These are phyloP conservation scores for Jackrogersella multiformis DNA, from an alignment of 495 filamentous ascomycete species.

Conservation along the genomic window DNA sequence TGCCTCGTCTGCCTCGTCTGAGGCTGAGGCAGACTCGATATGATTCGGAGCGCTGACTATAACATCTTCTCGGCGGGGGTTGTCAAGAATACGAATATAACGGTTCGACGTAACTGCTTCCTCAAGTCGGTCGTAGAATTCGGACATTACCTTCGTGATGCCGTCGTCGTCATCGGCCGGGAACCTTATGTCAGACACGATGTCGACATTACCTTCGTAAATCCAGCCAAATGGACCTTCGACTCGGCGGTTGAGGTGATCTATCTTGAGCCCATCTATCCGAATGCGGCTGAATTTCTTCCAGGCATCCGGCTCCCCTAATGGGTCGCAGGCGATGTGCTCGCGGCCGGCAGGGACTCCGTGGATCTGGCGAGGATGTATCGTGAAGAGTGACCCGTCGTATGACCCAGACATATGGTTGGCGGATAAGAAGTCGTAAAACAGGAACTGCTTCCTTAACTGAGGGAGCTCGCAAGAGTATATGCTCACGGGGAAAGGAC, in stretches of 20 bases:
- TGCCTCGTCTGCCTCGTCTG: conserved; percentile 5
- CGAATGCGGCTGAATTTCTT: conserved; percentile 92
- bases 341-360: conserved; percentile 60
- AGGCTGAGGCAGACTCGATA: conserved; percentile 17
- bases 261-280: conserved; percentile 93
- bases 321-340: conserved; percentile 54
- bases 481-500: conserved; percentile 93
- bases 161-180: conserved; percentile 86
- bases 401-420: conserved; percentile 96
- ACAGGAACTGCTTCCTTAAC: conserved; percentile 93
- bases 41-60: conserved; percentile 42
- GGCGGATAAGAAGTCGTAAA: conserved; percentile 96
- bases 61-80: conserved; percentile 40
- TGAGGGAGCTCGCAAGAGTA: conserved; percentile 94
- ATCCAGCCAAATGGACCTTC: conserved; percentile 98
- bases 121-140: conserved; percentile 94
- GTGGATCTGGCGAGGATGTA: conserved; percentile 92
- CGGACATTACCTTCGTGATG: conserved; percentile 88
- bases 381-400: conserved; percentile 95
- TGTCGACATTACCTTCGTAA: conserved; percentile 93
- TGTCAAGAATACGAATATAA: conserved; percentile 59
- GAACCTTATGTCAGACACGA: conserved; percentile 94
- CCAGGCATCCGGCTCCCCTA: conserved; percentile 71
- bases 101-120: conserved; percentile 84
- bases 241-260: conserved; percentile 93